These are phyloP conservation scores for Zymoseptoria passerinii DNA, from an alignment of 2,329 filamentous ascomycete species.

Conservation along the genomic window DNA sequence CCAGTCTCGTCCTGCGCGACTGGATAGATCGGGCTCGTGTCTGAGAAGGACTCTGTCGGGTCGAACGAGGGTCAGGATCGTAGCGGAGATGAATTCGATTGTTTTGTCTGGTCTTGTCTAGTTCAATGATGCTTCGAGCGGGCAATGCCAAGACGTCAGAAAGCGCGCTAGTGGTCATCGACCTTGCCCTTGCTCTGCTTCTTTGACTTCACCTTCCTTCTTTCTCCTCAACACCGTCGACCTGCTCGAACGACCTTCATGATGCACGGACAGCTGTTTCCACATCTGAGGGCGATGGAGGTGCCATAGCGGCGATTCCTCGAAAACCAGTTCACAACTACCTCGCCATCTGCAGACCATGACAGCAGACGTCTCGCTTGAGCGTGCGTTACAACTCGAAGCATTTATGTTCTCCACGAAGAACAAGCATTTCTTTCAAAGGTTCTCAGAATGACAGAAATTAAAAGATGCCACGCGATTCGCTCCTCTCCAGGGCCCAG, in stretches of 20 bases:
- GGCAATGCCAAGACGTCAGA: background rate
- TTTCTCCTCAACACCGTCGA: background rate
- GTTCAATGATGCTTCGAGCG: background rate
- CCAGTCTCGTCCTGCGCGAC: background rate
- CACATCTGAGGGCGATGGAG: no score
- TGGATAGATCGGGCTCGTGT: background rate
- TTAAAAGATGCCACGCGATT: no score
- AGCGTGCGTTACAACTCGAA: background rate
- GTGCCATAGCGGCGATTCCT: no score
- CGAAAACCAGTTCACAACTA: no score
- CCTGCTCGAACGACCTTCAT: background rate
- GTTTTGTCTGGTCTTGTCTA: background rate
- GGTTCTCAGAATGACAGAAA: no score
- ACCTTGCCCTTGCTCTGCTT: background rate
- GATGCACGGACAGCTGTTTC: background rate
- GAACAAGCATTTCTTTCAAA: background rate
- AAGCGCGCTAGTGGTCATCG: background rate
- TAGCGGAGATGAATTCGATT: background rate
- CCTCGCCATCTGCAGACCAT: background rate
- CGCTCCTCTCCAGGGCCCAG: no score
- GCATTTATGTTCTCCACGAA: background rate
- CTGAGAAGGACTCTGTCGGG: background rate
- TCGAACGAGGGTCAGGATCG: background rate
- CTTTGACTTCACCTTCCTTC: background rate
- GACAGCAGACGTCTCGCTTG: background rate